phyloP scores from a whole-genome alignment of 495 filamentous ascomycete genomes.

The Astrocystis sublimbata region DNA sequence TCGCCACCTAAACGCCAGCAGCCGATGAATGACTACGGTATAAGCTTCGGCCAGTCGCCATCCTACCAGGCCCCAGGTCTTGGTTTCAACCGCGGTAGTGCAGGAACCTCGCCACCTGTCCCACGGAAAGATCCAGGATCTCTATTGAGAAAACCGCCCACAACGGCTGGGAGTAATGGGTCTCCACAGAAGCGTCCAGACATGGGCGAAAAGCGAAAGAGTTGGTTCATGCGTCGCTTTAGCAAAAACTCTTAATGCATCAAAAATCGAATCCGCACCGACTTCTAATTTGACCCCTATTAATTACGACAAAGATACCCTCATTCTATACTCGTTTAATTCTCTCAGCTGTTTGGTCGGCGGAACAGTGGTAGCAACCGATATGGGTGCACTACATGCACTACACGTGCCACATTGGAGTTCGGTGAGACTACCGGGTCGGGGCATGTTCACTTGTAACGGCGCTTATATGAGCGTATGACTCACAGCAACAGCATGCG shows the following conservation, averaged over 20 bases:
- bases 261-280: neutral
- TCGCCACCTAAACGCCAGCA: slow-evolving; percentile 55
- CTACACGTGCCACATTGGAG: slow-evolving; percentile 9
- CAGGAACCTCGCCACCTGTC: slow-evolving; percentile 33
- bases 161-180: slow-evolving; percentile 24
- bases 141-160: slow-evolving; percentile 38
- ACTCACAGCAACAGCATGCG: slow-evolving; percentile 15
- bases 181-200: slow-evolving; percentile 38
- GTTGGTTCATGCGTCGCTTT: slow-evolving; percentile 83
- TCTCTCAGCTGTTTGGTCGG: neutral
- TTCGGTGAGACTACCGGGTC: neutral
- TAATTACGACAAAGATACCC: slow-evolving; percentile 18
- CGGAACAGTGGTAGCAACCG: neutral
- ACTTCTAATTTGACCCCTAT: neutral
- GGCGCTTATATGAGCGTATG: slow-evolving; percentile 4
- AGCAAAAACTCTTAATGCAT: slow-evolving; percentile 58
- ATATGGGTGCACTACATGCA: neutral
- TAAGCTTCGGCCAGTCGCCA: slow-evolving; percentile 43
- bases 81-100: slow-evolving; percentile 29
- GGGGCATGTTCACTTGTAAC: neutral
- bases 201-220: slow-evolving; percentile 72
- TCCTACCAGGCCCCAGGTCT: slow-evolving; percentile 39
- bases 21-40: slow-evolving; percentile 49
- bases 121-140: slow-evolving; percentile 41
- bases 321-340: slow-evolving; percentile 21